Evolutionary conservation across 2,329 filamentous ascomycete species (phyloP).

Genomic region (Madurella mycetomatis): DNA sequence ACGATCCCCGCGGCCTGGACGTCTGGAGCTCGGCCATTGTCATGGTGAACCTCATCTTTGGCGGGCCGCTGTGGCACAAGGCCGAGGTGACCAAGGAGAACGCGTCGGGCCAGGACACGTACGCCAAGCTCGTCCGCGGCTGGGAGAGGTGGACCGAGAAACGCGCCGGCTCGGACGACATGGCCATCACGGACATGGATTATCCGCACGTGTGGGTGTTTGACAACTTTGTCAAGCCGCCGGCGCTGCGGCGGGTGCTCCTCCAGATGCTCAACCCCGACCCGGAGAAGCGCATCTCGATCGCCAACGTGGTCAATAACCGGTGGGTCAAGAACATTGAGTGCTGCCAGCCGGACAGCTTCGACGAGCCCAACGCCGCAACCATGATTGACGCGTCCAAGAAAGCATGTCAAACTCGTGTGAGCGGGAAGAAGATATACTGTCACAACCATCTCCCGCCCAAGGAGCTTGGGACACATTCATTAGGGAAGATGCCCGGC

Average conservation of each 20-base stretch:
- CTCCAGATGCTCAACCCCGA: slow-evolving; percentile 80
- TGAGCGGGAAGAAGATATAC: slow-evolving; percentile 46
- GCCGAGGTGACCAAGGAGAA: slow-evolving; percentile 51
- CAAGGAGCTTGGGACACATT: slow-evolving; percentile 42
- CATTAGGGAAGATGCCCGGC: slow-evolving; percentile 53
- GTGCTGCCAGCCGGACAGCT: slow-evolving; percentile 71
- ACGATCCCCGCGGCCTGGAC: slow-evolving; percentile 74
- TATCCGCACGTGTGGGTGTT: slow-evolving; percentile 64
- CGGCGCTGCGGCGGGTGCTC: slow-evolving; percentile 64
- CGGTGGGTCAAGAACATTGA: slow-evolving; percentile 71
- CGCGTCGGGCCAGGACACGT: slow-evolving; percentile 40
- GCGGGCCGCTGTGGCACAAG: slow-evolving; percentile 68
- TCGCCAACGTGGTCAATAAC: slow-evolving; percentile 63
- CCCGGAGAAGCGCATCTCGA: slow-evolving; percentile 64
- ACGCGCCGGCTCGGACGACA: slow-evolving; percentile 38
- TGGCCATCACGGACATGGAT: slow-evolving; percentile 49
- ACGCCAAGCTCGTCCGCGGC: slow-evolving; percentile 58
- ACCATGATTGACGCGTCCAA: slow-evolving; percentile 58
- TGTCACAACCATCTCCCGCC: slow-evolving; percentile 56
- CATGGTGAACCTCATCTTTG: slow-evolving; percentile 71
- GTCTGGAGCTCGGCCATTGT: slow-evolving; percentile 84
- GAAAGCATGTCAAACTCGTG: slow-evolving; percentile 42
- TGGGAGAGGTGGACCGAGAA: slow-evolving; percentile 65
- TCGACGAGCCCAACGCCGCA: slow-evolving; percentile 54
- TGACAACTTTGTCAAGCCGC: slow-evolving; percentile 61